Evolutionary conservation across 2,329 filamentous ascomycete species (phyloP), one percentile per base, ranked within the genome.

Genomic region (Thelonectria blattea): DNA sequence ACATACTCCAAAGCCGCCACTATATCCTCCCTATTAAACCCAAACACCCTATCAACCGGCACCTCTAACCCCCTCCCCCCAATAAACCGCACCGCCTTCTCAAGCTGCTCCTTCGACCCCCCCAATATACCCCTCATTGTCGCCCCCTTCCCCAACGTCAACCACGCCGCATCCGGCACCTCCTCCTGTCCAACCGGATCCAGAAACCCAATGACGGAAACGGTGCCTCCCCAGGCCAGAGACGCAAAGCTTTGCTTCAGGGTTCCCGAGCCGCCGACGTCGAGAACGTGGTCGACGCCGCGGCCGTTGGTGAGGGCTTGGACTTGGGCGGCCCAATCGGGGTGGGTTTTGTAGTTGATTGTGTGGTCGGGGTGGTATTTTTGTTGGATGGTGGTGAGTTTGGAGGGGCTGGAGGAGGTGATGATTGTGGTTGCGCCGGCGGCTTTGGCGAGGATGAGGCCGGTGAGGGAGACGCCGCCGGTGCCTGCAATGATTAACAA

Each of bases 331-430:
- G 75, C 75, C 82, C 82, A 83, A 58, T 81, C 62, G 0, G 79
- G 77, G 1, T 67, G 75, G 2, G 71, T 79, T 53, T 76, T 78
- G 70, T 84, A 84, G 70, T 85, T 85, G 72, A 85, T 79, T 3
- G 72, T 74, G 52, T 79, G 68, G 51, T 80, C 77, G 2, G 79
- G 80, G 11, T 81, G 80, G 18, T 73, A 71, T 11, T 66, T 71
- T 2, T 68, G 60, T 61, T 74, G 73, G 7, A 74, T 75, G 5
- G 68, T 45, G 5, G 72, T 64, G 6, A 84, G 74, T 64, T 85
- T 85, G 3, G 73, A 64, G 61, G 84, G 79, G 5, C 78, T 80
- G 1, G 82, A 83, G 1, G 81, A 46, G 5, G 42, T 46, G 52
- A 82, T 77, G 39, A 83, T 83, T 1, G 79, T 79, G 65, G 69